These are phyloP conservation scores for Globisporangium takayamanum DNA, from an alignment of 352 stramenopile species.

Conservation along the genomic window DNA sequence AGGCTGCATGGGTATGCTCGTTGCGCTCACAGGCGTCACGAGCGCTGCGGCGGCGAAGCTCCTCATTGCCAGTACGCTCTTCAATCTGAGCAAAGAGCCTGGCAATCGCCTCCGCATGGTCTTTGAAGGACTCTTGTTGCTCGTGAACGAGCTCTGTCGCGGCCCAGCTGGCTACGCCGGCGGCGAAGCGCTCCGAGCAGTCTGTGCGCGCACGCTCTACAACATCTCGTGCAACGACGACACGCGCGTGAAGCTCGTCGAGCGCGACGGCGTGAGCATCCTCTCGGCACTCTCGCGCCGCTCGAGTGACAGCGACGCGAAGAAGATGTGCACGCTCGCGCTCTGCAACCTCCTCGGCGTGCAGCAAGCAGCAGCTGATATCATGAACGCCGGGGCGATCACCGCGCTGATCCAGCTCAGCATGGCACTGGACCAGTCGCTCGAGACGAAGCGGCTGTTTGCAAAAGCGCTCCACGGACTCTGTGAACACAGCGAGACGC, in stretches of 20 bases:
- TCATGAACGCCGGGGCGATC: constrained; percentile 60
- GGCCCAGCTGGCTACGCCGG: constrained; percentile 5
- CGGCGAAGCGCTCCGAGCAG: constrained; percentile 26
- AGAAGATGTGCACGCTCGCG: constrained; percentile 73
- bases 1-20: constrained; percentile 49
- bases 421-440: constrained; percentile 33
- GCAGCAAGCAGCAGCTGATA: constrained; percentile 60
- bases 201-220: constrained; percentile 60
- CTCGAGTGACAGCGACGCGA: constrained; percentile 30
- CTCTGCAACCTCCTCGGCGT: constrained; percentile 76
- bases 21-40: constrained; percentile 34
- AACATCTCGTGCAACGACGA: constrained; percentile 72
- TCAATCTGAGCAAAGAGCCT: constrained; percentile 68
- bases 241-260: constrained; percentile 54
- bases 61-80: constrained; percentile 51
- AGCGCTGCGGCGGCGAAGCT: constrained; percentile 30
- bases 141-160: constrained; percentile 51
- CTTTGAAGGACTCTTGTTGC: constrained; percentile 53
- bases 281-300: constrained; percentile 42
- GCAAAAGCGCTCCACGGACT: constrained; percentile 61
- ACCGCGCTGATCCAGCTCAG: constrained; percentile 58
- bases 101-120: constrained; percentile 67
- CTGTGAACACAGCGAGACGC: constrained; percentile 46
- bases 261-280: constrained; percentile 51
- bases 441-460: constrained; percentile 52